phyloP scores from a whole-genome alignment of 106 monocot species.

The Phalaenopsis equestris region DNA sequence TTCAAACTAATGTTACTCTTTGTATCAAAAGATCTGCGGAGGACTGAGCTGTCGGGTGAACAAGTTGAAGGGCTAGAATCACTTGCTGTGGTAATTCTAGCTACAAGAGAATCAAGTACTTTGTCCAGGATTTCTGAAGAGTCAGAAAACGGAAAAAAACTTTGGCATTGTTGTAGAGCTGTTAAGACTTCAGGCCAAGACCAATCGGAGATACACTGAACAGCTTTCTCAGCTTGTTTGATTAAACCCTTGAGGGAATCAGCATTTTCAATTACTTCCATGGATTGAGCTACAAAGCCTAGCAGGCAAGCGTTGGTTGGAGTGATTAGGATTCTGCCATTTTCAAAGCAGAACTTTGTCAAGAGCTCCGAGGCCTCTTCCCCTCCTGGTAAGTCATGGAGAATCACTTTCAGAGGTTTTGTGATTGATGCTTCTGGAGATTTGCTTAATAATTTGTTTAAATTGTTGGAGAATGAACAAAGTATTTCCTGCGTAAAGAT shows the following conservation, averaged over 20 bases:
- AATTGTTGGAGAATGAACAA: constrained; percentile 42
- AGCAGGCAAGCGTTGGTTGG: constrained; percentile 13
- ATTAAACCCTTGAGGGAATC: constrained; percentile 29
- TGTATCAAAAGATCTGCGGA: constrained; percentile 71
- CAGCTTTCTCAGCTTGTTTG: constrained; percentile 30
- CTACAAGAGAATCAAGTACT: constrained; percentile 45
- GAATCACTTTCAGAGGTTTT: constrained; percentile 30
- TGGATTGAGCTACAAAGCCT: constrained; percentile 11
- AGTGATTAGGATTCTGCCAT: constrained; percentile 8
- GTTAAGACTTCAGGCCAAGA: constrained; percentile 53
- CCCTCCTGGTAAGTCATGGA: constrained; percentile 68
- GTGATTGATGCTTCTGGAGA: constrained; percentile 12
- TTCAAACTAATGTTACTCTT: constrained; percentile 20
- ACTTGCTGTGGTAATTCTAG: constrained; percentile 29
- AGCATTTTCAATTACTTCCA: constrained; percentile 20
- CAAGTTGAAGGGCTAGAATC: constrained; percentile 54
- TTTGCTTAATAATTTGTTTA: constrained; percentile 36
- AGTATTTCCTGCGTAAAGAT: constrained; percentile 49
- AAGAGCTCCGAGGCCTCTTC: constrained; percentile 32
- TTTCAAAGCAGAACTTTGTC: constrained; percentile 14
- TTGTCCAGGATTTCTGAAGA: constrained; percentile 33
- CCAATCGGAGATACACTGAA: constrained; percentile 44
- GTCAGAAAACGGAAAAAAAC: constrained; percentile 10
- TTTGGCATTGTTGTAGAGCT: constrained; percentile 65
- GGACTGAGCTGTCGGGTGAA: constrained; percentile 67